A percentile compares a stretch with the other conserved stretches of the same genome.
These are phyloP conservation scores for Monilinia polystroma DNA, from an alignment of 2,329 filamentous ascomycete genomes.

Conservation along the genomic window DNA sequence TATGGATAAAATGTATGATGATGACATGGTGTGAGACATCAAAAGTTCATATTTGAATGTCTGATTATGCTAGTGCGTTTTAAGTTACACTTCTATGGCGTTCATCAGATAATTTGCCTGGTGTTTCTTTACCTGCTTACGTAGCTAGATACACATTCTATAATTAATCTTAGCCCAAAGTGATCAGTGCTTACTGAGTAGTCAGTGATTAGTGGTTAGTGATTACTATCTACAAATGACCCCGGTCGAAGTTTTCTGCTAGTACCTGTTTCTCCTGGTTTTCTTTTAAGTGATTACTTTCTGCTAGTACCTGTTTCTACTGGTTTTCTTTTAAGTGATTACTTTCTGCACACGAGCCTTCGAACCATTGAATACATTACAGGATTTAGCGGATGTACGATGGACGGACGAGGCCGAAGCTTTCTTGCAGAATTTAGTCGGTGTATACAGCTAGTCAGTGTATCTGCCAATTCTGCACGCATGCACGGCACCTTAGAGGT, in stretches of 20 bases:
- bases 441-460: neutral
- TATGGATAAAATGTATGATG: neutral
- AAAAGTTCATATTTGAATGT: neutral
- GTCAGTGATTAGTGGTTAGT: neutral
- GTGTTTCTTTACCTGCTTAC: neutral
- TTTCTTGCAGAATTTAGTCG: neutral
- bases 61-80: constrained; percentile 1
- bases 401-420: neutral
- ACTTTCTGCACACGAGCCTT: neutral
- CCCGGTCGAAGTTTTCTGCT: neutral
- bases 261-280: neutral
- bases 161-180: neutral
- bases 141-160: neutral
- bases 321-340: neutral
- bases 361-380: constrained; percentile 12
- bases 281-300: neutral
- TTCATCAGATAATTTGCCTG: constrained; percentile 1
- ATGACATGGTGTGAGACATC: neutral
- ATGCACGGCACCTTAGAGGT: constrained; percentile 6
- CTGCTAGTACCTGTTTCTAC: neutral
- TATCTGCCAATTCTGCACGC: constrained; percentile 6
- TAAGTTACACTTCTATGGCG: neutral
- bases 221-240: neutral
- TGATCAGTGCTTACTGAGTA: neutral
- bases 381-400: neutral